These are phyloP conservation scores for Chimonanthus praecox DNA, from an alignment of 164 flowering plant species.

Conservation along the genomic window DNA sequence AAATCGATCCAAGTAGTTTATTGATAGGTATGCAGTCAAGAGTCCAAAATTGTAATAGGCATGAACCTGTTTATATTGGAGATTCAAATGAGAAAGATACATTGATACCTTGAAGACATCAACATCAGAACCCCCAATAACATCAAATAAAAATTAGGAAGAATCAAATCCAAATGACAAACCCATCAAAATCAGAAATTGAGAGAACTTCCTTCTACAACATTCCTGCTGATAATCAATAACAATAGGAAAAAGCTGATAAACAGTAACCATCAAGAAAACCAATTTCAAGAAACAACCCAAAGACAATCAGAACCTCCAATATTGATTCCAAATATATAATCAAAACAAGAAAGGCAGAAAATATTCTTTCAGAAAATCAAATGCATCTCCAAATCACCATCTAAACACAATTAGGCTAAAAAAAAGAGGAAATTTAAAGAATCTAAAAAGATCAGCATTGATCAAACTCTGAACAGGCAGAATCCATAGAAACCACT, in stretches of 20 bases:
- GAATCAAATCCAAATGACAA: conserved; percentile 1
- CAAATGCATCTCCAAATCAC: neutral
- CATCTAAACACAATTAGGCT: neutral
- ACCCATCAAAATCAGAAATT: neutral
- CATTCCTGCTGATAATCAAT: no score
- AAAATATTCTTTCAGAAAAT: neutral
- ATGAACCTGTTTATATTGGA: conserved; percentile 39
- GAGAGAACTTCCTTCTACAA: neutral
- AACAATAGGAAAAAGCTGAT: neutral
- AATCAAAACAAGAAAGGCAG: neutral
- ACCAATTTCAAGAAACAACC: conserved; percentile 2
- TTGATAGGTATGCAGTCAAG: conserved; percentile 55
- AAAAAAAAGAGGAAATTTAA: neutral
- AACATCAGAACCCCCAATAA: conserved; percentile 9
- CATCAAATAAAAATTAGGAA: neutral
- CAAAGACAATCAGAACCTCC: neutral
- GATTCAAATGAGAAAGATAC: neutral
- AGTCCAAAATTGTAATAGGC: conserved; percentile 71
- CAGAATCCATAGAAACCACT: neutral
- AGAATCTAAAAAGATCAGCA: neutral
- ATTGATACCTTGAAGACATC: neutral
- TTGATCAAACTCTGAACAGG: neutral
- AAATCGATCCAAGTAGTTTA: conserved; percentile 84
- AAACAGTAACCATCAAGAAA: neutral
- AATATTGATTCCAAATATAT: neutral